Conservation (phyloP, 768 basidiomycete genomes). For the Psilocybe azurescens region DNA sequence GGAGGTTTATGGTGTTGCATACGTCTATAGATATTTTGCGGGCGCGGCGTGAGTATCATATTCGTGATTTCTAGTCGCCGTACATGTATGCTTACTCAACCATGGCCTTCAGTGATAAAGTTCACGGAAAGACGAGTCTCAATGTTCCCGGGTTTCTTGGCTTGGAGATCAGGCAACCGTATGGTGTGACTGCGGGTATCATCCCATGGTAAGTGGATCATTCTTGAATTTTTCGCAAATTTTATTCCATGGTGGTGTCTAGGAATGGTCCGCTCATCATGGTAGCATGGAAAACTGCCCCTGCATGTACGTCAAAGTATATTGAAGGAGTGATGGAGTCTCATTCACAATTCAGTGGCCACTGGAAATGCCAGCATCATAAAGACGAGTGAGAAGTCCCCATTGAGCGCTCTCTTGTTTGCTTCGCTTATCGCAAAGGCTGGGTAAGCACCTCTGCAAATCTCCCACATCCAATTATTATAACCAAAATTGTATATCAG, state of each 20-base stretch:
- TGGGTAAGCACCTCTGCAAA: conserved; percentile 49
- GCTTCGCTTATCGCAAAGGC: conserved; percentile 64
- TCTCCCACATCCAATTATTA: background rate
- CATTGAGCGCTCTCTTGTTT: conserved; percentile 61
- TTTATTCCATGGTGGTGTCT: background rate
- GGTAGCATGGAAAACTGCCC: conserved; percentile 5
- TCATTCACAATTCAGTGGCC: background rate
- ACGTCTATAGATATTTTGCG: background rate
- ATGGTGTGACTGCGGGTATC: conserved; percentile 5
- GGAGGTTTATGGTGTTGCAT: conserved; percentile 20
- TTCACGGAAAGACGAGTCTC: conserved; percentile 4
- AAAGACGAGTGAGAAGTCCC: conserved; percentile 45
- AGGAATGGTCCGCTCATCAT: conserved; percentile 10
- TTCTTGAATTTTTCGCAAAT: background rate
- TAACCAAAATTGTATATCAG: background rate
- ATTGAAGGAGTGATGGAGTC: no score
- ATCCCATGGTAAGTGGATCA: conserved; percentile 5
- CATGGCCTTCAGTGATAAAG: background rate
- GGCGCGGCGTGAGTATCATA: conserved; percentile 2
- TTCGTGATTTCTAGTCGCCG: background rate
- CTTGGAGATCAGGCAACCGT: background rate
- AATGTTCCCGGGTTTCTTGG: conserved; percentile 7
- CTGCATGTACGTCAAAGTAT: background rate
- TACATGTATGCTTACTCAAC: background rate
- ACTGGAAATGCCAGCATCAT: no score